Conservation (phyloP, 75 land plant genomes). For the Ceratopteris richardii region DNA sequence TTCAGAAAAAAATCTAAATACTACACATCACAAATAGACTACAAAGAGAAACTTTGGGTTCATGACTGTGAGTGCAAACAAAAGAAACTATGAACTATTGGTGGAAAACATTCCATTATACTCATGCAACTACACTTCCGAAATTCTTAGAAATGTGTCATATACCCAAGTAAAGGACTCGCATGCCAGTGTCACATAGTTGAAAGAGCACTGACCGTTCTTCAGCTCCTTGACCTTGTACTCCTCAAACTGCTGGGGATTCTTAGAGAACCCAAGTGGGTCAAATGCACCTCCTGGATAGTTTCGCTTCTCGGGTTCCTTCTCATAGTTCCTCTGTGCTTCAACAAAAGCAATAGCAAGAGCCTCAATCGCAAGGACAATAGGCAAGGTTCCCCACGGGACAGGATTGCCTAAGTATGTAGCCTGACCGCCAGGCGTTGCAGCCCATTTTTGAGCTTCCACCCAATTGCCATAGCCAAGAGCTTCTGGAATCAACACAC, state of each 20-base stretch:
- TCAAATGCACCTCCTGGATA: constrained; percentile 99
- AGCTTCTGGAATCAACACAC: constrained; percentile 85
- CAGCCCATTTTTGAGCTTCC: constrained; percentile 97
- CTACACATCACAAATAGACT: no score
- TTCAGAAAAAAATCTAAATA: no score
- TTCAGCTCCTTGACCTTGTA: constrained; percentile 88
- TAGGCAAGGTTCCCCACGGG: constrained; percentile 93
- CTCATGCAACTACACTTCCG: no score
- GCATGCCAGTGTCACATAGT: no score
- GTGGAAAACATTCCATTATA: no score
- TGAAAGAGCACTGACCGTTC: no score
- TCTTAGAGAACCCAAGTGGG: constrained; percentile 94
- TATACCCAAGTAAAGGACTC: no score
- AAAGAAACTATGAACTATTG: no score
- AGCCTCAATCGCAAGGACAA: constrained; percentile 80
- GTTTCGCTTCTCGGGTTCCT: constrained; percentile 88
- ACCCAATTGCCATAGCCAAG: constrained; percentile 97
- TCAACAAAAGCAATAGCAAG: constrained; percentile 92
- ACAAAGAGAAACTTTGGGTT: no score
- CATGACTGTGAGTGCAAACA: no score
- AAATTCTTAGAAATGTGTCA: no score
- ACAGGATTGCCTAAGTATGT: constrained; percentile 91
- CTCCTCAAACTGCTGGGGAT: constrained; percentile 62
- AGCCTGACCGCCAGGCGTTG: constrained; percentile 84
- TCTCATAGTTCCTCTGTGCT: constrained; percentile 80